Conservation (phyloP, 805 yeast genomes). For the Tetrapisispora fleetii region DNA sequence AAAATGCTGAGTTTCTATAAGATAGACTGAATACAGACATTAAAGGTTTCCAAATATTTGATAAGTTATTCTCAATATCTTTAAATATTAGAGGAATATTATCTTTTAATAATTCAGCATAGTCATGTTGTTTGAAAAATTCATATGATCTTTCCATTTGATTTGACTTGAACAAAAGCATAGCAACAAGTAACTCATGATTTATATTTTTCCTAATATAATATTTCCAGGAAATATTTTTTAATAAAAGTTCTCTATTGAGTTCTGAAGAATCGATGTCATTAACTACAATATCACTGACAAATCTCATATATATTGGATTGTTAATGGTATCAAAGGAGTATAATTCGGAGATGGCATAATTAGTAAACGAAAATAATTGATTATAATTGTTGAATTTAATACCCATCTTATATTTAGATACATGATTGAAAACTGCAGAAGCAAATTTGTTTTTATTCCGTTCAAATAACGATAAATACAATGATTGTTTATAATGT, state of each 20-base stretch:
- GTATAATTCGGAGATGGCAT: conserved; percentile 11
- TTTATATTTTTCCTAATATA: conserved; percentile 12
- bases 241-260: conserved; percentile 7
- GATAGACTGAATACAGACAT: conserved; percentile 11
- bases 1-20: conserved; percentile 14
- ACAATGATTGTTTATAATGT: conserved; percentile 20
- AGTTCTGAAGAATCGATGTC: not conserved
- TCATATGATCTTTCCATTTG: conserved; percentile 20
- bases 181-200: conserved; percentile 23
- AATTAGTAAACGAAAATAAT: conserved; percentile 12
- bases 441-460: conserved; percentile 15
- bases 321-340: conserved; percentile 7
- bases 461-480: conserved; percentile 18
- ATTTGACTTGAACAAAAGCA: conserved; percentile 18
- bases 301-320: conserved; percentile 15
- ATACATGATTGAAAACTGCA: conserved; percentile 14
- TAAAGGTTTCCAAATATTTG: conserved; percentile 18
- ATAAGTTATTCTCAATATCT: conserved; percentile 7
- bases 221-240: conserved; percentile 14
- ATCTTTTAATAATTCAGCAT: conserved; percentile 10
- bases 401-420: conserved; percentile 20
- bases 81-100: conserved; percentile 15
- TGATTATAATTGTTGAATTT: conserved; percentile 18
- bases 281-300: conserved; percentile 12
- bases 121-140: conserved; percentile 20